Evolutionary conservation across 1,284 basidiomycete species (phyloP).

Genomic region (Irpex rosettiformis): DNA sequence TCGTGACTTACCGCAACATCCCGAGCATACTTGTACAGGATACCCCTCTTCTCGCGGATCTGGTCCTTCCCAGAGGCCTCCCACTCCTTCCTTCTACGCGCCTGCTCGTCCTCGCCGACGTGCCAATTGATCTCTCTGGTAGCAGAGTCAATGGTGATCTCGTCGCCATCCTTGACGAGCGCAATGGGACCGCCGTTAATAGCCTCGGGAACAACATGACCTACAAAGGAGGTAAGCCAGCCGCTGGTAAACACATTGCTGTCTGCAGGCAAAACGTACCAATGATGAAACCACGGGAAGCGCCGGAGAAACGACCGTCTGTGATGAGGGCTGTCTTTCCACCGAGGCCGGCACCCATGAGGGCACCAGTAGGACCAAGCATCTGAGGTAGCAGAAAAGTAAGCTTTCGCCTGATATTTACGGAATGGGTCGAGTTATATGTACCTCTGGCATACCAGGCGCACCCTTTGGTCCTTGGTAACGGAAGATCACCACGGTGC

Average conservation of each 20-base stretch:
- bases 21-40: slow-evolving; percentile 72
- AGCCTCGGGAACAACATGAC: slow-evolving; percentile 93
- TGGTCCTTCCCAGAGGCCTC: slow-evolving; percentile 55
- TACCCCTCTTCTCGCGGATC: slow-evolving; percentile 69
- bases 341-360: slow-evolving; percentile 92
- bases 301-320: slow-evolving; percentile 95
- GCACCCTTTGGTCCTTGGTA: slow-evolving; percentile 97
- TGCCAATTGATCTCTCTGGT: slow-evolving; percentile 79
- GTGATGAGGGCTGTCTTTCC: slow-evolving; percentile 92
- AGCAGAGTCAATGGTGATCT: slow-evolving; percentile 78
- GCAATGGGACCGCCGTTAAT: slow-evolving; percentile 93
- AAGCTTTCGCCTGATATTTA: neutral
- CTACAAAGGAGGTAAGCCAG: slow-evolving; percentile 30
- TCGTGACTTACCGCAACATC: slow-evolving; percentile 68
- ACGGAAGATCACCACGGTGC: slow-evolving; percentile 86
- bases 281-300: slow-evolving; percentile 58
- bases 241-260: neutral
- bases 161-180: slow-evolving; percentile 90
- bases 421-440: neutral
- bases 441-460: slow-evolving; percentile 90
- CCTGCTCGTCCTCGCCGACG: slow-evolving; percentile 80
- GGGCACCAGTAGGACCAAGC: slow-evolving; percentile 79
- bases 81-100: slow-evolving; percentile 71
- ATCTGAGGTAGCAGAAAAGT: slow-evolving; percentile 30
- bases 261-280: slow-evolving; percentile 34